These are phyloP conservation scores for Penicillium coffeae DNA, from an alignment of 495 filamentous ascomycete species.

Conservation along the genomic window DNA sequence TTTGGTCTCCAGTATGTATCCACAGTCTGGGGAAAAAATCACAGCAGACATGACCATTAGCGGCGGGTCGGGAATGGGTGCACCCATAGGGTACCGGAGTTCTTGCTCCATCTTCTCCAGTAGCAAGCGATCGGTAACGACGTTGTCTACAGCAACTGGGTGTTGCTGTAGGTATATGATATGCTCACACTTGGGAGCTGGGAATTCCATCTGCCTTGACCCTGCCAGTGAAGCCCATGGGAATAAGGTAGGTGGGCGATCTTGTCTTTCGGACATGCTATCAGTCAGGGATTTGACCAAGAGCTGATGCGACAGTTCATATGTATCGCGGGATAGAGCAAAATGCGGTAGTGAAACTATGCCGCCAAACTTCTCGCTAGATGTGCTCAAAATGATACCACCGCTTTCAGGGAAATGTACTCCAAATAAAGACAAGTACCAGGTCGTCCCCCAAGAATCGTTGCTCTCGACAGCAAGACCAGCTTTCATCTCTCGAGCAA, in stretches of 20 bases:
- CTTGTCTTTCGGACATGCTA: conserved; percentile 57
- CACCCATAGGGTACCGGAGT: conserved; percentile 78
- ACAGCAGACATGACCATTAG: conserved; percentile 76
- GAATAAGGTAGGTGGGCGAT: conserved; percentile 46
- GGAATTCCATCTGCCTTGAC: conserved; percentile 52
- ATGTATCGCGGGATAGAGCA: conserved; percentile 60
- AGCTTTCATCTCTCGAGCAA: conserved; percentile 59
- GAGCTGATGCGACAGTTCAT: conserved; percentile 59
- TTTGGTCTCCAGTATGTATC: conserved; percentile 84
- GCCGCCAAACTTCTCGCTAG: conserved; percentile 87
- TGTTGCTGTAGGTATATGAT: conserved; percentile 85
- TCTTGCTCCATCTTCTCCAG: conserved; percentile 76
- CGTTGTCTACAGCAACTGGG: conserved; percentile 39
- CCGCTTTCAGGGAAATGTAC: conserved; percentile 78
- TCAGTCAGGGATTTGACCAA: conserved; percentile 68
- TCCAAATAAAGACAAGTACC: conserved; percentile 72
- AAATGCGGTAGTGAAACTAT: conserved; percentile 88
- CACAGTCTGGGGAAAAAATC: conserved; percentile 91
- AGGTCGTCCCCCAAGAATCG: conserved; percentile 60
- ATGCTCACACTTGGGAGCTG: conserved; percentile 79
- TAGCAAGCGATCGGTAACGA: conserved; percentile 30
- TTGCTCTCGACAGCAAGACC: conserved; percentile 68
- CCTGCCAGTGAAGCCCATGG: conserved; percentile 63
- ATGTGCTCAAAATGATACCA: conserved; percentile 73
- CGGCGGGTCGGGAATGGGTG: conserved; percentile 63